Percentiles rank a stretch among this genome's conserved stretches.
These are phyloP conservation scores for Naganishia cerealis DNA, from an alignment of 1,284 basidiomycete species.

Conservation along the genomic window DNA sequence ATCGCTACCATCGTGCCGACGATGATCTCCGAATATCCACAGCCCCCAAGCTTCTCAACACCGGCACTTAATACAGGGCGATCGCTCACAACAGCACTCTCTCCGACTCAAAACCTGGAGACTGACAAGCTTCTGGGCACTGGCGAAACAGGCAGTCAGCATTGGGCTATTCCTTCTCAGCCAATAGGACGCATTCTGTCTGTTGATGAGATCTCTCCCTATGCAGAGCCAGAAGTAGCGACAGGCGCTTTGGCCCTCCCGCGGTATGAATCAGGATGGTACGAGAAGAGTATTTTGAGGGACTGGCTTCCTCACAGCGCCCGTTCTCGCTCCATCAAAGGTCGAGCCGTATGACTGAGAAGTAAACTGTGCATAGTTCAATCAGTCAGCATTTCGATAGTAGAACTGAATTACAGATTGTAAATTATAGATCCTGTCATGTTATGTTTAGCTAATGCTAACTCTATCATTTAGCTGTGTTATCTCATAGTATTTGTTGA, in stretches of 20 bases:
- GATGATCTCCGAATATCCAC: background rate
- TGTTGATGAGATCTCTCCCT: background rate
- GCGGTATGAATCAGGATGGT: slow-evolving; percentile 4
- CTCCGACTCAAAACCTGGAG: background rate
- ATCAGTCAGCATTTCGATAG: too few relatives aligned
- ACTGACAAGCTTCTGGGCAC: background rate
- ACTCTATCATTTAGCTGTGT: background rate
- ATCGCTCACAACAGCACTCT: background rate
- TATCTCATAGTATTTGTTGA: slow-evolving; percentile 2
- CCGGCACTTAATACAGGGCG: background rate
- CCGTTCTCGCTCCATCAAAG: background rate
- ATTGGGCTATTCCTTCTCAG: background rate
- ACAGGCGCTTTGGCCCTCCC: too few relatives aligned
- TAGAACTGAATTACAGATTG: too few relatives aligned
- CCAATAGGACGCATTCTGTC: slow-evolving; percentile 4
- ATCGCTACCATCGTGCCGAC: background rate
- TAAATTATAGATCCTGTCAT: background rate
- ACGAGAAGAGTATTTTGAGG: background rate
- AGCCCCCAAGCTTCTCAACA: background rate
- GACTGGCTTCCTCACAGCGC: background rate
- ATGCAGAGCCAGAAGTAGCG: slow-evolving; percentile 3
- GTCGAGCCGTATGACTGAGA: background rate
- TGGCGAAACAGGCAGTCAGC: background rate
- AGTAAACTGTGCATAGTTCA: background rate
- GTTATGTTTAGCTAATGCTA: background rate